Percentiles rank a stretch among this genome's conserved stretches.
Evolutionary conservation across 305 asterid genomes (phyloP).

Genomic region (Andrographis paniculata): DNA sequence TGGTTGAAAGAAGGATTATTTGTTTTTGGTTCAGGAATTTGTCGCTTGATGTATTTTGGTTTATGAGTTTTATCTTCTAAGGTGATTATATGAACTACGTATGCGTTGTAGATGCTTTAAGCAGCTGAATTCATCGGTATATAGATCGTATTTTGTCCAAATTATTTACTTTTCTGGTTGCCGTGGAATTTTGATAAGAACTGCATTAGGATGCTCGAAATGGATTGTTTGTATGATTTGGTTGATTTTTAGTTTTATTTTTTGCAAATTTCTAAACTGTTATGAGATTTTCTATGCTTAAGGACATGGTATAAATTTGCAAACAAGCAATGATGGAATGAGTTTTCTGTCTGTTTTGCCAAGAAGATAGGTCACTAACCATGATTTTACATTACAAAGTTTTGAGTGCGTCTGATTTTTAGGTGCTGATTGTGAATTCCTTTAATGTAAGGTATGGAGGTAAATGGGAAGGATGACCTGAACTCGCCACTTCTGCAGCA

Average conservation of each 20-base stretch:
- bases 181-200: background rate
- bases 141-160: background rate
- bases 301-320: no score
- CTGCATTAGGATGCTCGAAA: no score
- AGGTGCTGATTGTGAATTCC: background rate
- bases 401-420: background rate
- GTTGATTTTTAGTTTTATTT: conserved; percentile 4
- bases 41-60: background rate
- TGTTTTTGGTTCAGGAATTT: no score
- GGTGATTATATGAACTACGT: background rate
- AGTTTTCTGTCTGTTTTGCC: no score
- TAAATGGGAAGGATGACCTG: conserved; percentile 54
- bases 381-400: background rate
- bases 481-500: conserved; percentile 65
- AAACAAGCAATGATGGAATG: no score
- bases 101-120: conserved; percentile 1
- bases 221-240: no score
- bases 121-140: background rate
- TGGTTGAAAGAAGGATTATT: background rate
- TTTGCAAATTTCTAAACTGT: background rate
- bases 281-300: background rate
- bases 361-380: conserved; percentile 1
- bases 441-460: conserved; percentile 63
- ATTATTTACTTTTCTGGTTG: conserved; percentile 1
- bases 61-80: background rate